Evolutionary conservation across 2,329 filamentous ascomycete genomes (phyloP).

Genomic region (Colletotrichum falcatum): DNA sequence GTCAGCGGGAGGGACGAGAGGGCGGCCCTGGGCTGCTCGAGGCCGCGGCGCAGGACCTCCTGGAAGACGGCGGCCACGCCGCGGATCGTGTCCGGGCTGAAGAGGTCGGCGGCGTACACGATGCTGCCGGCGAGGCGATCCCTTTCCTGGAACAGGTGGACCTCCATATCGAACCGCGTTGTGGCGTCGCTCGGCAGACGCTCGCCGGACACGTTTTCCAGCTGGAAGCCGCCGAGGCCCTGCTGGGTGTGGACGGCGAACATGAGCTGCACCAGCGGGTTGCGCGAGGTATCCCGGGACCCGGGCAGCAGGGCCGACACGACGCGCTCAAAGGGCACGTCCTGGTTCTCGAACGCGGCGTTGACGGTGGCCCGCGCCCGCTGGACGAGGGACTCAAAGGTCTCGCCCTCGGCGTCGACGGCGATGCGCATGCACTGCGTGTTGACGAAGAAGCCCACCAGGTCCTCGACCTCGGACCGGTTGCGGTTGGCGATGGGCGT

Average conservation of each 20-base stretch:
- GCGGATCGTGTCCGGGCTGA: not conserved
- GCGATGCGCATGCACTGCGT: conserved; percentile 19
- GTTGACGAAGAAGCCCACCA: conserved; percentile 21
- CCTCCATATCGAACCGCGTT: not conserved
- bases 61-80: not conserved
- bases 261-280: conserved; percentile 20
- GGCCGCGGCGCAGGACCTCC: not conserved
- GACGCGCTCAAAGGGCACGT: conserved; percentile 15
- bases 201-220: not conserved
- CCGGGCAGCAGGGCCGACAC: conserved; percentile 8
- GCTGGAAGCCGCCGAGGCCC: not conserved
- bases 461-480: conserved; percentile 5
- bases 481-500: conserved; percentile 11
- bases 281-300: conserved; percentile 4
- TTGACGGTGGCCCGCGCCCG: conserved; percentile 5
- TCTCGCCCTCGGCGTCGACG: not conserved
- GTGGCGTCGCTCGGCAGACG: not conserved
- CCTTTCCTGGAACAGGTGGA: conserved; percentile 14
- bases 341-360: conserved; percentile 7
- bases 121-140: not conserved
- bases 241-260: conserved; percentile 11
- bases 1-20: not conserved
- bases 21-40: not conserved
- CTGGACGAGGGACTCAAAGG: conserved; percentile 10
- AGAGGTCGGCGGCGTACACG: conserved; percentile 2